Base-by-base conservation (phyloP, 2,329 filamentous ascomycete genomes). In the Trichoderma sp. region DNA sequence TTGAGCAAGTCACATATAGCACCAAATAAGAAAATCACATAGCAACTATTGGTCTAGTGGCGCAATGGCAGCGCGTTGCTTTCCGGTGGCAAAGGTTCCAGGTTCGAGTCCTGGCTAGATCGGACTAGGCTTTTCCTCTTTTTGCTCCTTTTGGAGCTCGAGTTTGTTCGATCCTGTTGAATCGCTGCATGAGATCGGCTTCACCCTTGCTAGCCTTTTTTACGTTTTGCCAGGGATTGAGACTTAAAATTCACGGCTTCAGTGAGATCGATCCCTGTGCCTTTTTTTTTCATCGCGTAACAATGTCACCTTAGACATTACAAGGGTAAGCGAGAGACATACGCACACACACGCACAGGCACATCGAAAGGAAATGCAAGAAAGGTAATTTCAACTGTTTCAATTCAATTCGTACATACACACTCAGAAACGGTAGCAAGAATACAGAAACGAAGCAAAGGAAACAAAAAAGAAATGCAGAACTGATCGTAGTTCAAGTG, bases 11-110 rank as follows among this genome's bases (percentile, higher is more conserved):
- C 28, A 12, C 1, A 58, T 58, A 58, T 58, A 58, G 18, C 3
- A 11, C 5, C 2, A 34, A 34, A 60, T 63, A 47, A 43, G 34
- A 63, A 47, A 18, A 2, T 8, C 15, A 6, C 18, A 34, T 60
- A 60, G 4, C 57, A 60, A 32, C 62, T 43, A 62, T 63, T 43
- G 62, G 69, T 71, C 62, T 71, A 64, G 61, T 71, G 62, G 69
- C 69, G 69, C 69, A 71, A 71, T 71, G 69, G 73, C 28, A 60
- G 70, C 65, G 77, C 76, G 76, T 79, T 76, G 76, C 77, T 79
- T 79, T 80, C 79, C 77, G 79, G 79, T 80, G 79, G 78, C 76
- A 76, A 77, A 80, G 77, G 77, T 65, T 80, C 74, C 76, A 79
- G 79, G 79, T 79, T 80, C 79, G 79, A 80, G 76, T 78, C 79